phyloP scores from a whole-genome alignment of 1,284 basidiomycete genomes.

The Cutaneotrichosporon cavernicola region DNA sequence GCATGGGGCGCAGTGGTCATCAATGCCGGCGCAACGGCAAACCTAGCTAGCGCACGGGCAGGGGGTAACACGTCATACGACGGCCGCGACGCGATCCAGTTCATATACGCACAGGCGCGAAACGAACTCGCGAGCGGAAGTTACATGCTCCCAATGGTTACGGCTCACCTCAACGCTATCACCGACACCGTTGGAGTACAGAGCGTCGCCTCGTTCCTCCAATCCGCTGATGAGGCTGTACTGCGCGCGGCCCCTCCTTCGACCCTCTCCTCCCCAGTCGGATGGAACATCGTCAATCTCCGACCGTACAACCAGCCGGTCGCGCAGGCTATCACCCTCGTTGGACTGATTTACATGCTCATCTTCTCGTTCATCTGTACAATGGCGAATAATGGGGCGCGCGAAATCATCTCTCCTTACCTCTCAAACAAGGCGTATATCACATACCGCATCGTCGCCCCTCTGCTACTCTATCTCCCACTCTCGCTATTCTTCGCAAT shows the following conservation, averaged over 20 bases:
- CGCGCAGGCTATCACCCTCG: conserved; percentile 68
- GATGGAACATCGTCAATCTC: conserved; percentile 60
- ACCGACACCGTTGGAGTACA: conserved; percentile 35
- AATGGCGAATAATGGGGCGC: conserved; percentile 54
- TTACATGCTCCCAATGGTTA: conserved; percentile 47
- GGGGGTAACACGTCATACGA: conserved; percentile 42
- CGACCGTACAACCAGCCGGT: conserved; percentile 67
- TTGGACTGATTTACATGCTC: conserved; percentile 65
- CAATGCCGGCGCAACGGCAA: conserved; percentile 35
- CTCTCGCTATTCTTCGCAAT: conserved; percentile 66
- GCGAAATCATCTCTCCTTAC: conserved; percentile 55
- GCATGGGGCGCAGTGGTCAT: conserved; percentile 50
- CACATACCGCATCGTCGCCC: conserved; percentile 60
- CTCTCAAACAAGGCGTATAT: conserved; percentile 62
- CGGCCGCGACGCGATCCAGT: conserved; percentile 34
- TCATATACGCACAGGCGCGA: conserved; percentile 51
- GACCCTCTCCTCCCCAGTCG: conserved; percentile 60
- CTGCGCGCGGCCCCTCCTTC: conserved; percentile 60
- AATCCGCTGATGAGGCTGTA: conserved; percentile 46
- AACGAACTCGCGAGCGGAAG: conserved; percentile 50
- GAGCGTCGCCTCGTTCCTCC: conserved; percentile 37
- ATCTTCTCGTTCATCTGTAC: conserved; percentile 57
- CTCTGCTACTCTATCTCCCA: conserved; percentile 61
- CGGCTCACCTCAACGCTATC: conserved; percentile 33
- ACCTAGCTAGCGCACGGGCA: conserved; percentile 35